Percentiles rank a stretch among this genome's conserved stretches.
Evolutionary conservation across 768 basidiomycete genomes (phyloP).

Genomic region (Austroboletus festivus): DNA sequence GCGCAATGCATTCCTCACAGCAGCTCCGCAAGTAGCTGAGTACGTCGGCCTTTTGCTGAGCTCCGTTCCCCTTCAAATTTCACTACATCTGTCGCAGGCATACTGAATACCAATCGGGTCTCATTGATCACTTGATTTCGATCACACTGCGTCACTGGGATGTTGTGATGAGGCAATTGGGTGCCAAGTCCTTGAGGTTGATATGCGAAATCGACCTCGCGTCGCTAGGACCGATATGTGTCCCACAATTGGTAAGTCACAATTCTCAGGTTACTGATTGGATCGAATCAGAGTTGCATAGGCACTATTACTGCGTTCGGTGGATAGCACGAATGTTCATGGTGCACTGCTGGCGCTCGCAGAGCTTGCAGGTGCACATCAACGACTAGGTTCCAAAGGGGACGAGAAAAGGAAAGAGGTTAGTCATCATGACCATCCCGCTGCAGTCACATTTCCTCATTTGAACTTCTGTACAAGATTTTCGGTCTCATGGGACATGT

Average conservation of each 20-base stretch:
- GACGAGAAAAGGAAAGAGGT: constrained; percentile 47
- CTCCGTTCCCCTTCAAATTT: constrained; percentile 4
- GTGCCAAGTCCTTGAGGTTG: constrained; percentile 67
- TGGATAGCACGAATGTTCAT: constrained; percentile 72
- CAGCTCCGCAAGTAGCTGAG: constrained; percentile 86
- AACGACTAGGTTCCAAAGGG: constrained; percentile 30
- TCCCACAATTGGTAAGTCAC: constrained; percentile 51
- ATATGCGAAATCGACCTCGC: constrained; percentile 63
- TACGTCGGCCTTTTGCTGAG: constrained; percentile 40
- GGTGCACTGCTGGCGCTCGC: constrained; percentile 74
- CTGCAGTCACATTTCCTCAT: background rate
- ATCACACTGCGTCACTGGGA: constrained; percentile 91
- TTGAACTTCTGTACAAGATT: constrained; percentile 43
- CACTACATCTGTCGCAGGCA: constrained; percentile 49
- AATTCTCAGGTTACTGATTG: constrained; percentile 6
- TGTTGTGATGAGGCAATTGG: constrained; percentile 68
- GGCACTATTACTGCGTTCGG: constrained; percentile 56
- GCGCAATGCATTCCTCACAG: constrained; percentile 78
- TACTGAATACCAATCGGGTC: constrained; percentile 62
- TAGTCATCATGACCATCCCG: constrained; percentile 2
- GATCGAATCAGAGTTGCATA: constrained; percentile 28
- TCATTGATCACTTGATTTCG: constrained; percentile 71
- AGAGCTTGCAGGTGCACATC: constrained; percentile 67
- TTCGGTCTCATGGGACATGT: constrained; percentile 57
- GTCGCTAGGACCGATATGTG: constrained; percentile 47